Evolutionary conservation across 768 basidiomycete species (phyloP).

Genomic region (Omphalotus guepiniiformis): DNA sequence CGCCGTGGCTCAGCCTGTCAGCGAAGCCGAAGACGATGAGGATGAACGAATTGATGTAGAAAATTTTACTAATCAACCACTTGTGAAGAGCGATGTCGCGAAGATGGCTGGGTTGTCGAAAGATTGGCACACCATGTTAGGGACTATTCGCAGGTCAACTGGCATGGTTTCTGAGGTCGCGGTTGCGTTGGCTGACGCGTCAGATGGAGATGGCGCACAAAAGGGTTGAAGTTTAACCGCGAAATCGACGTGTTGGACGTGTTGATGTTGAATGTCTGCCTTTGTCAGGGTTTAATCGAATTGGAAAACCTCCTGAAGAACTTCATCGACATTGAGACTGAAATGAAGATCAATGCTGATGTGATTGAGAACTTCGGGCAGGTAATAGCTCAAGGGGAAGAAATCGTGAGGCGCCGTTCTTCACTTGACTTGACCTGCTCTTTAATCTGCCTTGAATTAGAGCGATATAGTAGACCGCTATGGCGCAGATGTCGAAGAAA

Average conservation of each 20-base stretch:
- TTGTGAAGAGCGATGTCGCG: conserved; percentile 45
- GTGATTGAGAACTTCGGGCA: conserved; percentile 56
- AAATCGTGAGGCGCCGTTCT: conserved; percentile 57
- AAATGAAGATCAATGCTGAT: conserved; percentile 54
- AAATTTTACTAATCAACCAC: conserved; percentile 63
- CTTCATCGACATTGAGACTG: conserved; percentile 60
- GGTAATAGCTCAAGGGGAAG: conserved; percentile 47
- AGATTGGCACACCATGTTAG: conserved; percentile 60
- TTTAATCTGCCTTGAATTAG: conserved; percentile 33
- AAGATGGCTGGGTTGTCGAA: conserved; percentile 54
- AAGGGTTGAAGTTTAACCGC: no score
- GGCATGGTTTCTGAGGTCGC: conserved; percentile 48
- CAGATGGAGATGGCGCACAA: conserved; percentile 46
- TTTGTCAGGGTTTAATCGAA: conserved; percentile 45
- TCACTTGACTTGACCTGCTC: background rate
- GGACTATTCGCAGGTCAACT: conserved; percentile 44
- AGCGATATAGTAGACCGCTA: conserved; percentile 49
- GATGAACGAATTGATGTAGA: conserved; percentile 56
- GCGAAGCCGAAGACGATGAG: conserved; percentile 37
- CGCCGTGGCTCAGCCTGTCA: conserved; percentile 14
- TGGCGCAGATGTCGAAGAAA: conserved; percentile 36
- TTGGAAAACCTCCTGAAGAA: conserved; percentile 67
- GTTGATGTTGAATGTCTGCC: conserved; percentile 6
- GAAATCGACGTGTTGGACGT: background rate
- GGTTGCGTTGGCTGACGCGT: conserved; percentile 56